Evolutionary conservation across 2,329 filamentous ascomycete species (phyloP).

Genomic region (Colletotrichum theobromicola): DNA sequence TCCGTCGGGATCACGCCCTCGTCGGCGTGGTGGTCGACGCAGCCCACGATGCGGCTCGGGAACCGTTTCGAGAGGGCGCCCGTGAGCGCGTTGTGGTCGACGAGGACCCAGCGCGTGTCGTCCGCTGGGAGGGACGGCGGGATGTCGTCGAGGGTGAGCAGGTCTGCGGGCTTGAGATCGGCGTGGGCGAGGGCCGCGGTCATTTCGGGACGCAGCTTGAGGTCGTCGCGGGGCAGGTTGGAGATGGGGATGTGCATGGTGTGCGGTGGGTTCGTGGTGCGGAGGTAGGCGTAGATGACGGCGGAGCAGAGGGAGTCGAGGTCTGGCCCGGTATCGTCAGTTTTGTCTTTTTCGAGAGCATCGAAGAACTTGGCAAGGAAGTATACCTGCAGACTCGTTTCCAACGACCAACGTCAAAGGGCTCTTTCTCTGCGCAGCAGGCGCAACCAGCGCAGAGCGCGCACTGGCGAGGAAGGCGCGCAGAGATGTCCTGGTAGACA

Average conservation of each 20-base stretch:
- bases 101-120: slow-evolving; percentile 72
- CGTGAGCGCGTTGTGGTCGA: slow-evolving; percentile 80
- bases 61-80: slow-evolving; percentile 63
- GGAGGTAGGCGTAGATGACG: slow-evolving; percentile 76
- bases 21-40: slow-evolving; percentile 82
- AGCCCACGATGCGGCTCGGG: slow-evolving; percentile 60
- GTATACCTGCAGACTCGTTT: slow-evolving; percentile 69
- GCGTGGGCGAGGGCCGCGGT: slow-evolving; percentile 67
- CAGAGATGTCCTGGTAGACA: slow-evolving; percentile 45
- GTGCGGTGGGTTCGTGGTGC: slow-evolving; percentile 60
- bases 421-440: slow-evolving; percentile 45
- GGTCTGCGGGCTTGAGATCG: slow-evolving; percentile 61
- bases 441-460: slow-evolving; percentile 48
- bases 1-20: slow-evolving; percentile 60
- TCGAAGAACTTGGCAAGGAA: background rate
- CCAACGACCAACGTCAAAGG: slow-evolving; percentile 68
- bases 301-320: slow-evolving; percentile 82
- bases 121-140: slow-evolving; percentile 50
- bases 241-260: slow-evolving; percentile 73
- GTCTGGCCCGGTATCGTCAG: slow-evolving; percentile 53
- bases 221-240: slow-evolving; percentile 71
- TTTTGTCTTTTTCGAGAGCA: background rate
- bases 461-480: slow-evolving; percentile 57
- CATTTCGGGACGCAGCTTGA: slow-evolving; percentile 77
- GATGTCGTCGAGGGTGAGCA: slow-evolving; percentile 66